Conservation (phyloP, 495 filamentous ascomycete species). For the Neurospora terricola region DNA sequence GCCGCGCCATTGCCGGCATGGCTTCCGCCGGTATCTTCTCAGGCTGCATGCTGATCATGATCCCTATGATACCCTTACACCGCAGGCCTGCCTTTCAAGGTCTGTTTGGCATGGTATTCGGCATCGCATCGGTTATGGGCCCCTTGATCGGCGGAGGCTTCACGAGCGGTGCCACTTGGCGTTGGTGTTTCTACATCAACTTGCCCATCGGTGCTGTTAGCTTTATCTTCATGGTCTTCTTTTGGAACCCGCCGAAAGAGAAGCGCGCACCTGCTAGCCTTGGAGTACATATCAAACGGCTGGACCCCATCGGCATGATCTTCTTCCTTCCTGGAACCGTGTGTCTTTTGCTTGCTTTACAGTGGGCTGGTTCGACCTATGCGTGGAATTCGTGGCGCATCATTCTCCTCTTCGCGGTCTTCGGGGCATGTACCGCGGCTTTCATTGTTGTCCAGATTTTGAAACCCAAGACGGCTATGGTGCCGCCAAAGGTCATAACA, state of each 20-base stretch:
- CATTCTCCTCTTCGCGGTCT: constrained; percentile 58
- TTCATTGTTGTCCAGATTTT: constrained; percentile 60
- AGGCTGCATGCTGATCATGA: constrained; percentile 45
- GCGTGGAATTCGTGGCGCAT: constrained; percentile 57
- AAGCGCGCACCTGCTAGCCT: constrained; percentile 23
- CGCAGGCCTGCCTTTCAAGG: constrained; percentile 45
- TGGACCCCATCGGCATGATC: constrained; percentile 63
- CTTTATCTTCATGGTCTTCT: constrained; percentile 36
- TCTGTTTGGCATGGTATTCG: constrained; percentile 47
- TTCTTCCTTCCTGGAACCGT: constrained; percentile 66
- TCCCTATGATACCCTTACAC: constrained; percentile 44
- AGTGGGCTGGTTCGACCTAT: constrained; percentile 76
- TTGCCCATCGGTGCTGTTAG: constrained; percentile 48
- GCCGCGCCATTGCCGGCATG: constrained; percentile 52
- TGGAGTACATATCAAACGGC: constrained; percentile 35
- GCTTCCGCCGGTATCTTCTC: constrained; percentile 47
- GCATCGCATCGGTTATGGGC: constrained; percentile 38
- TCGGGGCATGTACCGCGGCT: constrained; percentile 46
- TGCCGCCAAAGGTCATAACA: constrained; percentile 62
- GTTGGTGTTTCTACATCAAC: constrained; percentile 58
- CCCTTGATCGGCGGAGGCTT: constrained; percentile 43
- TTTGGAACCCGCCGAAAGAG: constrained; percentile 33
- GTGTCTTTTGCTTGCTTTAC: constrained; percentile 64
- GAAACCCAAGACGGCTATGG: constrained; percentile 62
- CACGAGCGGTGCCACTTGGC: constrained; percentile 37